Evolutionary conservation across 805 yeast species (phyloP).

Genomic region (Saccharomycopsis sp.): DNA sequence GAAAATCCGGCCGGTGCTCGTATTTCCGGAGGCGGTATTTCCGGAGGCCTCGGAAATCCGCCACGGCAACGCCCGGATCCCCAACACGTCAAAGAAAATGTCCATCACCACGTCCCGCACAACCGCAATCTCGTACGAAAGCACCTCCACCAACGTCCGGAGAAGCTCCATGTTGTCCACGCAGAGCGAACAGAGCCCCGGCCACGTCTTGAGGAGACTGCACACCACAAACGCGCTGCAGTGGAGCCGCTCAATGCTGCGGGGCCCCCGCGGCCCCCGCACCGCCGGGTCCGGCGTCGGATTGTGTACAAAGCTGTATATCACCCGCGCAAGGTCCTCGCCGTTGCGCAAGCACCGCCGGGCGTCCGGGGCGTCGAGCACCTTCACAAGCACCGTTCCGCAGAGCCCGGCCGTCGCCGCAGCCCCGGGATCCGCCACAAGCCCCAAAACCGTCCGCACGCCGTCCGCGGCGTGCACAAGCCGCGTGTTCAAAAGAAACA

Average conservation of each 20-base stretch:
- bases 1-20: background rate
- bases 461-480: slow-evolving; percentile 39
- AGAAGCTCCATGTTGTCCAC: slow-evolving; percentile 50
- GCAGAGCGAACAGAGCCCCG: slow-evolving; percentile 66
- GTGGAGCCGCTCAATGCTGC: slow-evolving; percentile 51
- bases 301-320: slow-evolving; percentile 34
- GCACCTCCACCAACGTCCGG: slow-evolving; percentile 50
- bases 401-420: slow-evolving; percentile 35
- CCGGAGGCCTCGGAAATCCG: slow-evolving; percentile 12
- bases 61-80: slow-evolving; percentile 56
- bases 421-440: slow-evolving; percentile 48
- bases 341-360: slow-evolving; percentile 47
- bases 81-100: slow-evolving; percentile 59
- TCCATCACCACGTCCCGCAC: slow-evolving; percentile 63
- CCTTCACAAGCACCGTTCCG: slow-evolving; percentile 42
- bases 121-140: slow-evolving; percentile 49
- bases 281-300: slow-evolving; percentile 5
- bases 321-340: slow-evolving; percentile 51
- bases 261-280: too few species aligned
- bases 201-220: slow-evolving; percentile 59
- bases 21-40: slow-evolving; percentile 8
- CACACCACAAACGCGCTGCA: slow-evolving; percentile 54
- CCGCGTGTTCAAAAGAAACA: slow-evolving; percentile 39
- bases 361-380: slow-evolving; percentile 52
- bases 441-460: slow-evolving; percentile 36